Evolutionary conservation across 768 basidiomycete genomes (phyloP).

Genomic region (Boletus edulis): DNA sequence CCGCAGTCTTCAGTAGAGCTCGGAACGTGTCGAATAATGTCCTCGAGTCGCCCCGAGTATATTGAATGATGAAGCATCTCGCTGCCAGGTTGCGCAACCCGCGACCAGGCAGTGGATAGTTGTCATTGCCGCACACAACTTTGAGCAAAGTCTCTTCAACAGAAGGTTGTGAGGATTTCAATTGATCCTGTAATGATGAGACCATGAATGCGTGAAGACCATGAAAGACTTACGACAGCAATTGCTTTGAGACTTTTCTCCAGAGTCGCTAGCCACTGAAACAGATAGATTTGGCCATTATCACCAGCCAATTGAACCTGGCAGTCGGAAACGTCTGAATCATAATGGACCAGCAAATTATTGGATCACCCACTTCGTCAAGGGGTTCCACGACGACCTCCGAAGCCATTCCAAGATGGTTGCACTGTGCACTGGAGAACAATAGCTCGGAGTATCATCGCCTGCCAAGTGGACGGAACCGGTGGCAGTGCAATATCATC

Average conservation of each 20-base stretch:
- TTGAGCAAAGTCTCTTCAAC: slow-evolving; percentile 67
- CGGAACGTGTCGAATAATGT: slow-evolving; percentile 87
- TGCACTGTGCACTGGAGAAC: background rate
- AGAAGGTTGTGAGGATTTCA: slow-evolving; percentile 61
- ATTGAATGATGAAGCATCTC: slow-evolving; percentile 71
- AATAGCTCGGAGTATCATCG: background rate
- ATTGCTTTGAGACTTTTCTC: slow-evolving; percentile 55
- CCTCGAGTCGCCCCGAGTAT: slow-evolving; percentile 78
- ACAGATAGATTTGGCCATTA: slow-evolving; percentile 77
- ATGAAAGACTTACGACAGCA: slow-evolving; percentile 45
- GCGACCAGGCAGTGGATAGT: slow-evolving; percentile 83
- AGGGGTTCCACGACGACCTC: slow-evolving; percentile 27
- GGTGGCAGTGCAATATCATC: slow-evolving; percentile 18
- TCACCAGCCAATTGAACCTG: slow-evolving; percentile 71
- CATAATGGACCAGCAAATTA: background rate
- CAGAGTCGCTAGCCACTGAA: slow-evolving; percentile 75
- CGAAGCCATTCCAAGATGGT: slow-evolving; percentile 22
- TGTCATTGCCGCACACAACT: slow-evolving; percentile 58
- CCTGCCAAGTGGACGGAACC: too few species aligned
- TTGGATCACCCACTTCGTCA: slow-evolving; percentile 28
- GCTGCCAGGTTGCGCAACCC: slow-evolving; percentile 78
- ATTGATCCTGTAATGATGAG: slow-evolving; percentile 47
- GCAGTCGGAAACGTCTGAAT: slow-evolving; percentile 10
- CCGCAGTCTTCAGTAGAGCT: slow-evolving; percentile 67
- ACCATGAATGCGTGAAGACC: background rate